Base-by-base conservation (phyloP, 371 early-diverging fungal species). In the Haplosporangium sp. region DNA sequence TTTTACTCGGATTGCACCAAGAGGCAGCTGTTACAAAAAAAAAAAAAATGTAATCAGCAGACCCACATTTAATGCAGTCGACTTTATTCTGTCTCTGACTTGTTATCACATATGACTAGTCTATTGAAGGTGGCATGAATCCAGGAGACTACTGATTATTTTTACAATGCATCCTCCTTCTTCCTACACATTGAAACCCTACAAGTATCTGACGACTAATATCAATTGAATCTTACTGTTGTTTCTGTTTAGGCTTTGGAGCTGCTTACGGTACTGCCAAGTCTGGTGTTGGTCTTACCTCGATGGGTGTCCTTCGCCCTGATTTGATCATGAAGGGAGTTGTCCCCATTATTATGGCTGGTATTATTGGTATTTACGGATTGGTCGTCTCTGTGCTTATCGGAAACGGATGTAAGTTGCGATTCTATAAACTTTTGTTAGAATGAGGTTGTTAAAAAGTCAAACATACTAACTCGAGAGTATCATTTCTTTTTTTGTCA, bases 201-300 rank as follows among this genome's bases (percentile, higher is more conserved):
- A 5, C 0, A 2, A 8, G 7, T 56, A 34, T 56, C 56, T 34
- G 27, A 11, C 1, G 8, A 20, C 27, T 35, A 56, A 56, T 10
- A 34, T 35, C 27, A 56, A 56, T 37, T 59, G 39, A 59, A 19
- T 5, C 3, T 4, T 40, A 39, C 3, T 27, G 6, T 61, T 27
- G 11, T 44, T 9, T 9, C 35, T 45, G 44, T 27, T 42, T 83
- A 94, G 95, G 93, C 82, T 90, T 96, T 75, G 96, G 96, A 58
- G 96, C 96, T 65, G 96, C 96, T 44, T 96, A 96, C 79, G 96
- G 96, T 65, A 96, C 96, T 50, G 94, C 96, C 67, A 96, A 93
- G 85, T 91, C 96, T 42, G 96, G 96, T 71, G 92, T 95, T 27
- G 96, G 96, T 73, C 90, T 96, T 70, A 90, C 94, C 52, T 94